Evolutionary conservation across 306 rosid species (phyloP).

Genomic region (Castanospermum australe): DNA sequence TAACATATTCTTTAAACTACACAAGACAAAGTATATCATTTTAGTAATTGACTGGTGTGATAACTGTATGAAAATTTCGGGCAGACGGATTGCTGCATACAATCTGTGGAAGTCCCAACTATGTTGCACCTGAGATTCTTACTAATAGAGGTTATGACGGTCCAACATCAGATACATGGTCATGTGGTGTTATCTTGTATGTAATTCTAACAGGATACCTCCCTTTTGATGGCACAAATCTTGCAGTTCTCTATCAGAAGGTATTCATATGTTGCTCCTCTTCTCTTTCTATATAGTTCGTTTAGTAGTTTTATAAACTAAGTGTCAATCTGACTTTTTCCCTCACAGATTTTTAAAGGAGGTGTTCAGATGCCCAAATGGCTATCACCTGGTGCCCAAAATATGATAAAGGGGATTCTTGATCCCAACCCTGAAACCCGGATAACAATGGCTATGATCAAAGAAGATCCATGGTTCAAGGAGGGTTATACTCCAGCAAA

Average conservation of each 20-base stretch:
- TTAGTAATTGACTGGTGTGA: conserved; percentile 1
- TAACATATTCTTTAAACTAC: conserved; percentile 23
- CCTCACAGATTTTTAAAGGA: conserved; percentile 63
- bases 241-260: conserved; percentile 87
- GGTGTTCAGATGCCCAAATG: conserved; percentile 70
- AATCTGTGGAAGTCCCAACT: conserved; percentile 97
- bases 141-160: conserved; percentile 88
- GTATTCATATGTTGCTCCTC: conserved; percentile 29
- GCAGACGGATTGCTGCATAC: conserved; percentile 92
- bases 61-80: conserved; percentile 36
- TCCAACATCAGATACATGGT: conserved; percentile 89
- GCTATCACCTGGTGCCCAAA: conserved; percentile 64
- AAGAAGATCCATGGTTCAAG: conserved; percentile 80
- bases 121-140: conserved; percentile 95
- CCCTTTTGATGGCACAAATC: conserved; percentile 91
- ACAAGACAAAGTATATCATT: background rate
- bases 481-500: conserved; percentile 51
- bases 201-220: conserved; percentile 81
- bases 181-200: conserved; percentile 90
- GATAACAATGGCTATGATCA: conserved; percentile 60
- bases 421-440: conserved; percentile 75
- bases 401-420: conserved; percentile 66
- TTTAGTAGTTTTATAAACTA: background rate
- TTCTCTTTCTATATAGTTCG: background rate
- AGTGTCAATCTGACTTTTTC: background rate